phyloP scores from a whole-genome alignment of 768 basidiomycete species.

The Macrolepiota albuminosa region DNA sequence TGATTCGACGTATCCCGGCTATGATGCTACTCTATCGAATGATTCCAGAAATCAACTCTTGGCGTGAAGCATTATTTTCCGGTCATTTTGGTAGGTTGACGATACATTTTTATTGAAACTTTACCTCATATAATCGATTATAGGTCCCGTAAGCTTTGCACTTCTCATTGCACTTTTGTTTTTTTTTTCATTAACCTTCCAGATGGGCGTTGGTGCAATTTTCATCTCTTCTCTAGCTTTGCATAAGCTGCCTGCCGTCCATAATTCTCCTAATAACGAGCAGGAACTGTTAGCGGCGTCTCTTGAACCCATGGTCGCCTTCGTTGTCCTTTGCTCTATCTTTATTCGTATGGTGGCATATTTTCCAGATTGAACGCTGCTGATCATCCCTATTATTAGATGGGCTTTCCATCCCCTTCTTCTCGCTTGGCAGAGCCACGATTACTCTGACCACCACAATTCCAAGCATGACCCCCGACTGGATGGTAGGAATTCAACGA shows the following conservation, averaged over 20 bases:
- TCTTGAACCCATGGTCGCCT: constrained; percentile 82
- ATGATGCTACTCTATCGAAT: constrained; percentile 74
- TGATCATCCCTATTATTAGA: constrained; percentile 5
- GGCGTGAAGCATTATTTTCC: constrained; percentile 84
- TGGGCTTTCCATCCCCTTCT: constrained; percentile 18
- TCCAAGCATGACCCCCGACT: constrained; percentile 11
- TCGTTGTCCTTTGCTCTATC: constrained; percentile 84
- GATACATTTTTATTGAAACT: not conserved
- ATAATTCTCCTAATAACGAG: constrained; percentile 58
- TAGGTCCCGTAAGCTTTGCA: constrained; percentile 47
- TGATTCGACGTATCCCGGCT: constrained; percentile 76
- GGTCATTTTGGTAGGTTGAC: constrained; percentile 76
- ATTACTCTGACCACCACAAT: constrained; percentile 11
- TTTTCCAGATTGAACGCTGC: not conserved
- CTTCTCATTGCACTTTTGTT: not conserved
- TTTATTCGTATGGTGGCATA: constrained; percentile 50
- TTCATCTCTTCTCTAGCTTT: constrained; percentile 81
- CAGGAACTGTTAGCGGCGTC: constrained; percentile 67
- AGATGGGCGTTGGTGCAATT: constrained; percentile 92
- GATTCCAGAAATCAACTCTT: constrained; percentile 82
- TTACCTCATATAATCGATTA: not conserved
- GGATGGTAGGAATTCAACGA: constrained; percentile 5
- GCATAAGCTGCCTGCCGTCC: constrained; percentile 52
- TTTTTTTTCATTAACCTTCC: not conserved
- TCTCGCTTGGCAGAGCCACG: constrained; percentile 15